Base-by-base conservation (phyloP, 2,329 filamentous ascomycete species). In the Escovopsis weberi region DNA sequence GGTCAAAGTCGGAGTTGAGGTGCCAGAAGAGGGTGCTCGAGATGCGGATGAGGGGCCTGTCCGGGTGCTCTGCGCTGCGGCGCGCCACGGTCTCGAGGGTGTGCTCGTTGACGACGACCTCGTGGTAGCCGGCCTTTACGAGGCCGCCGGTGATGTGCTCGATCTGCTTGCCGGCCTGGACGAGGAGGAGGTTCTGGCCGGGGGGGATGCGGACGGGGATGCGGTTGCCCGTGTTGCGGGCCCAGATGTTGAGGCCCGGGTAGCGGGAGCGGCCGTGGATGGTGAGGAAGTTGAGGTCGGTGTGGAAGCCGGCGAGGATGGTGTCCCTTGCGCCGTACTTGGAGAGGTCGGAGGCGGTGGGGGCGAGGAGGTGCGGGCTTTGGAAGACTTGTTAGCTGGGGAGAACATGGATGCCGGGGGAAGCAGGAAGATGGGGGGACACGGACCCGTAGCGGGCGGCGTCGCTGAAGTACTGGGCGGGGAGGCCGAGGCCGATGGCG, bases 211-310 rank as follows among this genome's bases (percentile, higher is more conserved):
- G 67, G 48, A 78, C 74, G 37, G 74, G 58, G 49, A 78, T 75
- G 48, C 69, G 68, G 47, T 63, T 65, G 37, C 74, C 74, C 2
- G 74, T 78, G 65, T 78, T 78, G 50, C 74, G 72, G 19, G 73
- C 74, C 74, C 74, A 78, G 52, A 78, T 70, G 61, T 78, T 68
- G 50, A 78, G 65, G 2, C 74, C 74, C 0, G 74, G 74, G 50
- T 75, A 78, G 45, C 74, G 71, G 28, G 71, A 75, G 49, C 74
- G 74, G 44, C 74, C 74, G 61, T 78, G 74, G 58, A 78, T 78
- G 49, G 74, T 78, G 41, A 78, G 65, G 55, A 78, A 78, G 65
- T 78, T 78, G 45, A 78, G 70, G 52, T 78, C 74, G 1, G 74
- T 78, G 57, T 78, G 74, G 62, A 78, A 78, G 34, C 74, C 74